Evolutionary conservation across 2,329 filamentous ascomycete genomes (phyloP).

Genomic region (Catunica adiposa): DNA sequence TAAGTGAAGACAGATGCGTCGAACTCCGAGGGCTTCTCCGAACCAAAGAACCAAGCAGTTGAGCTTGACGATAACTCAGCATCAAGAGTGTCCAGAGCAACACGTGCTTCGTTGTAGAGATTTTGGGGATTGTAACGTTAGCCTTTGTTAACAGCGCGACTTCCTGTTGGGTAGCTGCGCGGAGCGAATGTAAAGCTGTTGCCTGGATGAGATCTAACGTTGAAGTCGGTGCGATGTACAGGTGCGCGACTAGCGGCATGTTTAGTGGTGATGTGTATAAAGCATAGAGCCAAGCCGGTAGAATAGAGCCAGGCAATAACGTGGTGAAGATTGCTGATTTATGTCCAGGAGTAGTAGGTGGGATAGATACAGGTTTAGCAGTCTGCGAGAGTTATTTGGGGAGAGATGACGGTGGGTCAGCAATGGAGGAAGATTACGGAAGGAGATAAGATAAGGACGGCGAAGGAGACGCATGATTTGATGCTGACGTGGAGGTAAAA

Average conservation of each 20-base stretch:
- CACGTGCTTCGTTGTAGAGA: constrained; percentile 28
- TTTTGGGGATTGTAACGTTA: constrained; percentile 20
- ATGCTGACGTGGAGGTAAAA: constrained; percentile 54
- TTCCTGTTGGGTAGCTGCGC: constrained; percentile 55
- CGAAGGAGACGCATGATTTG: constrained; percentile 82
- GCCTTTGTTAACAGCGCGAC: constrained; percentile 45
- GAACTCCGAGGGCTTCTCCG: constrained; percentile 49
- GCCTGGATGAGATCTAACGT: constrained; percentile 44
- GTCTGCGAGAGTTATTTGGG: constrained; percentile 41
- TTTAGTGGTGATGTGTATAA: constrained; percentile 63
- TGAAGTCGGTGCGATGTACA: constrained; percentile 54
- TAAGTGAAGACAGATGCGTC: constrained; percentile 87
- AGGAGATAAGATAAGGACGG: constrained; percentile 80
- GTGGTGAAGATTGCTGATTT: constrained; percentile 61
- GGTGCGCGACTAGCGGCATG: constrained; percentile 45
- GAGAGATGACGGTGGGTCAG: constrained; percentile 26
- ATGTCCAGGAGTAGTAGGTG: constrained; percentile 21
- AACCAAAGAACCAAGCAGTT: constrained; percentile 33
- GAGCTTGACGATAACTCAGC: constrained; percentile 25
- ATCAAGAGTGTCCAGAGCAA: constrained; percentile 30
- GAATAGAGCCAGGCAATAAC: constrained; percentile 59
- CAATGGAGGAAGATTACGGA: constrained; percentile 25
- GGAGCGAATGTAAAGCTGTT: constrained; percentile 49
- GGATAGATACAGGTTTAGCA: constrained; percentile 27
- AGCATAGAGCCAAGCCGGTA: constrained; percentile 71